Percentiles rank a stretch among this genome's conserved stretches.
Evolutionary conservation across 441 rosid species (phyloP).

Genomic region (Erysimum pusillum): DNA sequence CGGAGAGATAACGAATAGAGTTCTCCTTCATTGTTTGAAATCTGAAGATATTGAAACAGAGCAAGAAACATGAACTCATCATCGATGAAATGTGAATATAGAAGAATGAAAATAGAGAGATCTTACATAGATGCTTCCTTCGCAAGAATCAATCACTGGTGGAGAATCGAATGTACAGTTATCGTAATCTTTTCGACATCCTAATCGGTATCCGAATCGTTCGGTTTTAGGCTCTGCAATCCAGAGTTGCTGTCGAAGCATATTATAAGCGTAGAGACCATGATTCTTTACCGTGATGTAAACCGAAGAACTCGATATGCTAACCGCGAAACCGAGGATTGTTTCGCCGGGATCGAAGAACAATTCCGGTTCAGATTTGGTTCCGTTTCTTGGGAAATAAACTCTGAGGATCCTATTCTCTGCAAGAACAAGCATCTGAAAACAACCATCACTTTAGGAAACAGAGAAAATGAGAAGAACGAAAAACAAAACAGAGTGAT

Average conservation of each 20-base stretch:
- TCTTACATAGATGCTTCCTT: constrained; percentile 79
- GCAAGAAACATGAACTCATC: background rate
- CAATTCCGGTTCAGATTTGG: constrained; percentile 57
- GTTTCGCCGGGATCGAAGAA: constrained; percentile 72
- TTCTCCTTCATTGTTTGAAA: constrained; percentile 78
- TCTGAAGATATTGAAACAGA: constrained; percentile 52
- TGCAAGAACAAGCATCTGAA: constrained; percentile 81
- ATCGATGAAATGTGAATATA: background rate
- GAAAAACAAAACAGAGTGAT: background rate
- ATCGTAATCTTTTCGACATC: constrained; percentile 62
- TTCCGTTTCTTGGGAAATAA: constrained; percentile 50
- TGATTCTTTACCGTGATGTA: constrained; percentile 64
- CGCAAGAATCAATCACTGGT: constrained; percentile 81
- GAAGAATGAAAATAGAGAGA: background rate
- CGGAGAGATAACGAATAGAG: constrained; percentile 80
- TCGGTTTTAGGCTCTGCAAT: constrained; percentile 71
- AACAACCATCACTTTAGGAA: constrained; percentile 11
- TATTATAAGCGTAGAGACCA: constrained; percentile 68
- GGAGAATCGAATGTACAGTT: constrained; percentile 74
- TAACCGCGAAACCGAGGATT: constrained; percentile 70
- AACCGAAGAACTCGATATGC: constrained; percentile 65
- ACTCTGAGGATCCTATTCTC: constrained; percentile 73
- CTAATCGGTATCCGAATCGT: constrained; percentile 69
- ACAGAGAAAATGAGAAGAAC: constrained; percentile 20
- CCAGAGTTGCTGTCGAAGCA: constrained; percentile 63